Evolutionary conservation across 129 eudicot genomes (phyloP).

Genomic region (Flaveria trinervia): DNA sequence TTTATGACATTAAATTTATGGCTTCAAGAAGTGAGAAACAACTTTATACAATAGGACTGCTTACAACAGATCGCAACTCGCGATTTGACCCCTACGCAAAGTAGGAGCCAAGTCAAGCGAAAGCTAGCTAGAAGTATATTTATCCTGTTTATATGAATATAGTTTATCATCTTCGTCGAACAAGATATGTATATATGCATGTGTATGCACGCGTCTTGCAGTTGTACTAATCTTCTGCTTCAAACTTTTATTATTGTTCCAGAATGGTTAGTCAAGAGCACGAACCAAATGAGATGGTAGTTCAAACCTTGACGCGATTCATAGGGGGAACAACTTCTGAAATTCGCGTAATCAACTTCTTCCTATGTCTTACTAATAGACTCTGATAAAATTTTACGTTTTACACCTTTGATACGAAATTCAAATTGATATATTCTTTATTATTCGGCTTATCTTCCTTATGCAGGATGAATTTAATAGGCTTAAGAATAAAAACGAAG

Average conservation of each 20-base stretch:
- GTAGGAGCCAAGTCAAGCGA: no score
- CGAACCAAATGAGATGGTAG: constrained; percentile 53
- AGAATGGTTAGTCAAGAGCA: constrained; percentile 63
- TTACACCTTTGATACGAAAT: not conserved
- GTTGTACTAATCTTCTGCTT: not conserved
- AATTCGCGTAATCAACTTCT: constrained; percentile 48
- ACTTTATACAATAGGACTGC: no score
- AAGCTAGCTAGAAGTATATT: no score
- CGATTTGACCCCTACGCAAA: no score
- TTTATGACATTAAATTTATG: no score
- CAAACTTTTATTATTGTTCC: constrained; percentile 15
- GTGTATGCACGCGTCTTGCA: not conserved
- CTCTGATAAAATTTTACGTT: not conserved
- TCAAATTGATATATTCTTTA: constrained; percentile 1
- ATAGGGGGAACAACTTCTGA: constrained; percentile 59
- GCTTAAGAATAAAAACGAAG: constrained; percentile 44
- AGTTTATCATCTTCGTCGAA: not conserved
- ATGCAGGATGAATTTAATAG: constrained; percentile 58
- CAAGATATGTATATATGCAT: constrained; percentile 3
- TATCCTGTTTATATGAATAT: not conserved
- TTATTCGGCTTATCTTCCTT: constrained; percentile 20
- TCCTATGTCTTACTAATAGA: constrained; percentile 10
- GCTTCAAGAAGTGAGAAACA: no score
- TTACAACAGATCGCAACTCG: no score
- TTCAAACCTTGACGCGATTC: constrained; percentile 42